Conservation (phyloP, 192 early-diverging fungal genomes). For the Coemansia sp. region DNA sequence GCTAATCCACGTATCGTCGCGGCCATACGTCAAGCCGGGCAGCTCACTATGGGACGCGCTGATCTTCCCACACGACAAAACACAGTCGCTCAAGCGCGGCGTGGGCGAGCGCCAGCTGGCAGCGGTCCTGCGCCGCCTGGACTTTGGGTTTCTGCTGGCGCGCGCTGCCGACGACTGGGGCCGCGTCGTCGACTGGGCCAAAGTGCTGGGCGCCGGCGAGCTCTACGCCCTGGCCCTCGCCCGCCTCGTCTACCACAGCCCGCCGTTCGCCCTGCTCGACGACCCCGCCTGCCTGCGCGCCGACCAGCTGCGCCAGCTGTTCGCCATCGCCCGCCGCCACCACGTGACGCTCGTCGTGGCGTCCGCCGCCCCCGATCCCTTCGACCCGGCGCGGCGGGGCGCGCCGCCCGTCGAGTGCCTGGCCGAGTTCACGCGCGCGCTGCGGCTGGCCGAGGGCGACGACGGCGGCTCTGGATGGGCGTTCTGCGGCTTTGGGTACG, state of each 20-base stretch:
- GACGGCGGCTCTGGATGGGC: too few relatives aligned
- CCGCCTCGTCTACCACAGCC: constrained; percentile 40
- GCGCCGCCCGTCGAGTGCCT: constrained; percentile 16
- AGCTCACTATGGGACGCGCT: constrained; percentile 52
- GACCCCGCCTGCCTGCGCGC: constrained; percentile 21
- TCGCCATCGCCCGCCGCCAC: constrained; percentile 27
- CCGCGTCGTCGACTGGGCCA: constrained; percentile 38
- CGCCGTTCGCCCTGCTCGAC: constrained; percentile 39
- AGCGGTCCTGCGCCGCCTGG: constrained; percentile 30
- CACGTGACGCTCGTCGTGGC: constrained; percentile 33
- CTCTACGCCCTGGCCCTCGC: constrained; percentile 31
- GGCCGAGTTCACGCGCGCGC: constrained; percentile 37
- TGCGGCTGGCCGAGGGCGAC: constrained; percentile 12
- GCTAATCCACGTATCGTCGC: constrained; percentile 2
- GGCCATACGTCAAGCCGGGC: constrained; percentile 31
- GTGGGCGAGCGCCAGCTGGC: constrained; percentile 37
- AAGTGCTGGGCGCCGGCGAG: constrained; percentile 28
- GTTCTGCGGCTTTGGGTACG: constrained; percentile 37
- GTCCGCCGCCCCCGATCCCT: constrained; percentile 11
- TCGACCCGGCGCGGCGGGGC: constrained; percentile 5
- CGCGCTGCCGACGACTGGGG: constrained; percentile 43
- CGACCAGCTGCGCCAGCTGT: constrained; percentile 26
- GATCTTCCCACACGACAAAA: constrained; percentile 51
- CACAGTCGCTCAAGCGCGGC: constrained; percentile 31
- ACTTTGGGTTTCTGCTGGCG: constrained; percentile 30